phyloP scores from a whole-genome alignment of 768 basidiomycete genomes.

The Kwoniella shandongensis region DNA sequence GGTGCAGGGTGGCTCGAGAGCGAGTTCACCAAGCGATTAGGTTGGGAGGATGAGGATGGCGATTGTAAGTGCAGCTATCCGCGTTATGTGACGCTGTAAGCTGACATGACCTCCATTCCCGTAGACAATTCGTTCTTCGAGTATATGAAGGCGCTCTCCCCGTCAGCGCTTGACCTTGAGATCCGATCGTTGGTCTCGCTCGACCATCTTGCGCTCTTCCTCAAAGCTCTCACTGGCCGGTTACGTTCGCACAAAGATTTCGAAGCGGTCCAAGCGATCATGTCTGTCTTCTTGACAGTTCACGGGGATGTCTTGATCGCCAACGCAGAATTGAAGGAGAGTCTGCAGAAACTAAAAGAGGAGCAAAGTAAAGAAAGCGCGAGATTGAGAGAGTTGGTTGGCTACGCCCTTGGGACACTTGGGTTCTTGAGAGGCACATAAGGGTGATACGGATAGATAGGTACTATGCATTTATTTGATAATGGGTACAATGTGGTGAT shows the following conservation, averaged over 20 bases:
- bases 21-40: slow-evolving; percentile 68
- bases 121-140: slow-evolving; percentile 79
- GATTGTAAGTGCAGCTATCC: slow-evolving; percentile 63
- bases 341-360: slow-evolving; percentile 62
- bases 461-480: neutral
- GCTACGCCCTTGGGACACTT: slow-evolving; percentile 53
- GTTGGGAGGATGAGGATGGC: slow-evolving; percentile 60
- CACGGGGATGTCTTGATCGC: slow-evolving; percentile 76
- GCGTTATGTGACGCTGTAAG: neutral
- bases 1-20: slow-evolving; percentile 52
- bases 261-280: slow-evolving; percentile 87
- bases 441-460: neutral
- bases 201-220: slow-evolving; percentile 66
- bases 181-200: slow-evolving; percentile 73
- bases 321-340: slow-evolving; percentile 65
- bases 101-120: neutral
- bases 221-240: slow-evolving; percentile 70
- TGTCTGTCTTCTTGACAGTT: slow-evolving; percentile 76
- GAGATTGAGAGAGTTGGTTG: slow-evolving; percentile 59
- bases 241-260: slow-evolving; percentile 82
- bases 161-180: slow-evolving; percentile 87
- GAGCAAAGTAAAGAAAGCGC: slow-evolving; percentile 76
- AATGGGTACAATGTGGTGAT: neutral
- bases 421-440: slow-evolving; percentile 48
- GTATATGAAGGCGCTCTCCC: slow-evolving; percentile 79